Base-by-base conservation (phyloP, 805 yeast species). In the Jamesozyma rosinii region DNA sequence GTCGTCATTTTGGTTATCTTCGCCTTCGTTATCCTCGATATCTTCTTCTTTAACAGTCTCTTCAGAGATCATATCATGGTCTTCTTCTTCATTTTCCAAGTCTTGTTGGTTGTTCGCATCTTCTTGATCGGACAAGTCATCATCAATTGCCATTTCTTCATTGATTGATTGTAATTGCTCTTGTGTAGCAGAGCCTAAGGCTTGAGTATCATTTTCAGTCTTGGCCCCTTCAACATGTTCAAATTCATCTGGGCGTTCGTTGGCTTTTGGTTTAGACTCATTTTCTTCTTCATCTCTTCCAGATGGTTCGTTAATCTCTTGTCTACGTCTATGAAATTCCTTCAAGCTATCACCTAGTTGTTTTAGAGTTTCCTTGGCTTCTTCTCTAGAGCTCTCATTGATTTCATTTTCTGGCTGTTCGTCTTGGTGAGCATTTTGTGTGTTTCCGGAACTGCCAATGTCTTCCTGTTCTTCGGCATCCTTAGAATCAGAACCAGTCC, bases 281-380 rank as follows among this genome's bases (percentile, higher is more conserved):
- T 63, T 66, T 37, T 73, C 68, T 24, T 68, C 68, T 34, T 77
- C 77, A 41, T 74, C 76, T 21, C 65, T 65, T 29, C 68, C 65
- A 2, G 74, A 64, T 9, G 84, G 77, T 49, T 85, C 89, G 50
- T 80, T 71, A 47, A 92, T 90, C 53, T 88, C 96, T 60, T 85
- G 87, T 49, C 83, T 79, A 53, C 95, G 82, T 58, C 86, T 83
- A 59, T 90, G 94, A 66, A 83, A 90, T 57, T 89, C 95, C 53
- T 90, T 85, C 66, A 89, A 60, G 1, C 95, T 77, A 63, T 89
- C 97, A 41, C 98, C 97, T 13, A 92, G 71, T 58, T 88, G 88
- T 59, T 84, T 84, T 64, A 90, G 69, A 0, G 94, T 78, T 53
- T 87, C 88, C 44, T 75, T 73, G 34, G 85, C 87, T 53, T 74